phyloP scores from a whole-genome alignment of 306 rosid genomes.

The Carpinus viminea region DNA sequence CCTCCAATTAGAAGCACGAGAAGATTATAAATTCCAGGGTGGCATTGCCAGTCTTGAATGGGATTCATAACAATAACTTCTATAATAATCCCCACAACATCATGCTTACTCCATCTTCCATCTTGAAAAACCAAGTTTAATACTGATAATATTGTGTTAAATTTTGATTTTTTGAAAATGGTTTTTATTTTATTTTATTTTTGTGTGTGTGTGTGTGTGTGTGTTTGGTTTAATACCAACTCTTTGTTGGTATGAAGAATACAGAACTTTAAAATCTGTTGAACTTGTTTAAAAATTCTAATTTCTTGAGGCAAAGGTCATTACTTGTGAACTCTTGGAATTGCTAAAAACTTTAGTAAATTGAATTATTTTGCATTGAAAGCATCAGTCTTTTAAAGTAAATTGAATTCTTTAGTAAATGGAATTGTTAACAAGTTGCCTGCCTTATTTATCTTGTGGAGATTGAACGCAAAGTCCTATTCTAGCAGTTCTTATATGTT shows the following conservation, averaged over 20 bases:
- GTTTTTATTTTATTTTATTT: not conserved
- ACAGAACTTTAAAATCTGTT: not conserved
- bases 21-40: constrained; percentile 95
- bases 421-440: not conserved
- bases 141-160: too few species aligned
- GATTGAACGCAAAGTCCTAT: not conserved
- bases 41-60: constrained; percentile 81
- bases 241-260: not conserved
- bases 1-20: constrained; percentile 98
- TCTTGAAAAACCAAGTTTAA: too few species aligned
- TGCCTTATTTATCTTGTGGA: not conserved
- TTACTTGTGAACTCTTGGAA: not conserved
- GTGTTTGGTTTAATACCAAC: not conserved
- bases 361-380: not conserved
- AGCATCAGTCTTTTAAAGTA: not conserved
- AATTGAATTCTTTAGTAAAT: too few species aligned
- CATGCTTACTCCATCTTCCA: too few species aligned
- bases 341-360: not conserved
- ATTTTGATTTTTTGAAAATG: not conserved
- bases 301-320: not conserved
- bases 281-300: not conserved
- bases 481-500: not conserved
- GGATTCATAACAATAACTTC: constrained; percentile 97
- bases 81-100: constrained; percentile 66
- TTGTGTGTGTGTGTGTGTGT: not conserved